These are phyloP conservation scores for Aquilaria yunnanensis DNA, from an alignment of 345 rosid species.

Conservation along the genomic window DNA sequence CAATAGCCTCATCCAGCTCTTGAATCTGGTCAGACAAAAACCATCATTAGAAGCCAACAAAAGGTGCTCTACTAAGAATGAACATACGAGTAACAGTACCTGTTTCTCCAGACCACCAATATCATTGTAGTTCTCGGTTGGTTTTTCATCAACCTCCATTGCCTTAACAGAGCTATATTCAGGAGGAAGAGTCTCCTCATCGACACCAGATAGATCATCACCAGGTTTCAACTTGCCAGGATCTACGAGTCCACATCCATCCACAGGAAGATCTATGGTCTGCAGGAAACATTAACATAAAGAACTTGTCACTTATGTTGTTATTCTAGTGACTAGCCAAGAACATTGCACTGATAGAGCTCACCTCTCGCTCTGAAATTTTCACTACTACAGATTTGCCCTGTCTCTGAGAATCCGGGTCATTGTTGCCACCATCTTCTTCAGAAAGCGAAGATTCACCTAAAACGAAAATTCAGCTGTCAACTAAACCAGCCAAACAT, in stretches of 20 bases:
- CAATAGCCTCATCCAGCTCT: slow-evolving; percentile 98
- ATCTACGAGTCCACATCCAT: slow-evolving; percentile 74
- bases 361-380: slow-evolving; percentile 8
- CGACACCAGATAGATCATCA: slow-evolving; percentile 86
- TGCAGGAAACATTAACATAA: slow-evolving; percentile 24
- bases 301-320: background rate
- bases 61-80: background rate
- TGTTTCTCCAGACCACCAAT: slow-evolving; percentile 98
- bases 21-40: slow-evolving; percentile 59
- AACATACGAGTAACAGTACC: slow-evolving; percentile 20
- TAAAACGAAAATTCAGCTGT: too few species aligned
- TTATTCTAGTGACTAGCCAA: too few species aligned
- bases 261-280: slow-evolving; percentile 97
- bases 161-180: slow-evolving; percentile 98
- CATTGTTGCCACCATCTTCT: slow-evolving; percentile 72
- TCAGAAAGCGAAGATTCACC: slow-evolving; percentile 9
- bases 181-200: slow-evolving; percentile 93
- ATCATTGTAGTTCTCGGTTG: slow-evolving; percentile 97
- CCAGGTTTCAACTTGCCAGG: slow-evolving; percentile 97
- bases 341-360: too few species aligned
- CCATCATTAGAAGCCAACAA: background rate
- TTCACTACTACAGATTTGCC: slow-evolving; percentile 98
- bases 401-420: slow-evolving; percentile 97
- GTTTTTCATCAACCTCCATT: slow-evolving; percentile 99
- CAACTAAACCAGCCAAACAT: background rate